A percentile compares a stretch with the other conserved stretches of the same genome.
Evolutionary conservation across 345 rosid genomes (phyloP).

Genomic region (Arabis hirsuta): DNA sequence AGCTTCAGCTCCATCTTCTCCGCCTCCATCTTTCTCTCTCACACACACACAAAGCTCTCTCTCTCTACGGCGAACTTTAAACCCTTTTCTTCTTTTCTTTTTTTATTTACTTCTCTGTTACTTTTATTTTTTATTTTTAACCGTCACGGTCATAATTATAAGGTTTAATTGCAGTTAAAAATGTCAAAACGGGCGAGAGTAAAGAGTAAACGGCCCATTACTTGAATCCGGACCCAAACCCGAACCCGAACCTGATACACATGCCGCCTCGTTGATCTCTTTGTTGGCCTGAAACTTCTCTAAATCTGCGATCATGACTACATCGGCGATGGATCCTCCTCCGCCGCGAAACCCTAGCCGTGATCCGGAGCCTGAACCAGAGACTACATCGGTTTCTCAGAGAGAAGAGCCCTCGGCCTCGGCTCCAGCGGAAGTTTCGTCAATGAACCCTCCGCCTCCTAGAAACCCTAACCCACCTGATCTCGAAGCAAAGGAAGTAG

Average conservation of each 20-base stretch:
- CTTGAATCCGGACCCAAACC: background rate
- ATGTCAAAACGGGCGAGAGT: too few species aligned
- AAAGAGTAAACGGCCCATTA: too few species aligned
- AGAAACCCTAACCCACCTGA: constrained; percentile 40
- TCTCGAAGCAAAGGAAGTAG: constrained; percentile 18
- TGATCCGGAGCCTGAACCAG: constrained; percentile 29
- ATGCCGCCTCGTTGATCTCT: constrained; percentile 32
- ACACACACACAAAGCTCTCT: background rate
- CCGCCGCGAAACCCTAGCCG: constrained; percentile 49
- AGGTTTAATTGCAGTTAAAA: too few species aligned
- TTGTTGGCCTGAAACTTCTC: constrained; percentile 13
- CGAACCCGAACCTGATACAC: constrained; percentile 2
- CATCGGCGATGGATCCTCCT: constrained; percentile 66
- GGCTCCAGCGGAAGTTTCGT: constrained; percentile 13
- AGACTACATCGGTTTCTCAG: constrained; percentile 3
- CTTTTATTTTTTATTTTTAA: too few species aligned
- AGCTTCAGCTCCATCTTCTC: constrained; percentile 52
- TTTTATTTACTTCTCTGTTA: too few species aligned
- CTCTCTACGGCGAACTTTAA: background rate
- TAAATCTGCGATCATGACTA: constrained; percentile 23
- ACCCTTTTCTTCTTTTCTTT: constrained; percentile 3
- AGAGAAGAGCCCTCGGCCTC: constrained; percentile 25
- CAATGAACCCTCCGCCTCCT: constrained; percentile 55
- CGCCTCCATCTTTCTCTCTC: constrained; percentile 29
- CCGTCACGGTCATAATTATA: too few species aligned